Evolutionary conservation across 1,139 yeast genomes (phyloP), one percentile per base, ranked within the genome.

Genomic region (Scheffersomyces illinoinensis): DNA sequence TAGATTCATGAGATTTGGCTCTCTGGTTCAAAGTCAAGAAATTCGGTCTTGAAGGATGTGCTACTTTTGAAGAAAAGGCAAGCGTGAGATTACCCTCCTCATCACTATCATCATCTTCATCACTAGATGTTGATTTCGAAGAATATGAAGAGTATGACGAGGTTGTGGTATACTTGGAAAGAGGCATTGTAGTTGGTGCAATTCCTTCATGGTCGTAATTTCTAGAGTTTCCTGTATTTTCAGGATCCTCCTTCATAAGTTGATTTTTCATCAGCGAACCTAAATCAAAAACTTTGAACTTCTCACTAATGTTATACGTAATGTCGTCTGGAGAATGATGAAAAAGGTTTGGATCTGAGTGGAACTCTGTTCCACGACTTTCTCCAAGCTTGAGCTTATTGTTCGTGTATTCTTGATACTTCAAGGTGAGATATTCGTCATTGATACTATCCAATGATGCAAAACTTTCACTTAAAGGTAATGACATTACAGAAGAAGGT

Each of bases 371-470:
- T 43, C 57, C 17, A 50, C 54, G 39, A 3, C 53, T n/a, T 50
- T 53, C 43, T 47, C 46, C 26, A 21, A 20, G 51, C 14, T 20
- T 51, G 50, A 23, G 53, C 57, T 58, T 56, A 17, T 48, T 48
- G 19, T 61, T 64, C 33, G 66, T 66, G 59, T 64, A 74, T 61
- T 79, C 81, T 50, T 73, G 73, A 60, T 78, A 80, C 60, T 78
- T 78, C 58, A 68, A 66, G 24, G 70, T 64, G 56, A 81, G 70
- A 59, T 77, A 80, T 56, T 88, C 91, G 65, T 88, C 89, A 68
- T 88, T 88, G 58, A 85, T 81, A 68, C 93, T 88, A 68, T 89
- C 93, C 68, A 90, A 76, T 0, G 93, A 89, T 0, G 93, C 95
- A 77, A 88, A 89, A 63, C 93, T 88, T 56, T 89, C 91, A 62